Evolutionary conservation across 441 rosid genomes (phyloP).

Genomic region (Rhodomyrtus psidioides): DNA sequence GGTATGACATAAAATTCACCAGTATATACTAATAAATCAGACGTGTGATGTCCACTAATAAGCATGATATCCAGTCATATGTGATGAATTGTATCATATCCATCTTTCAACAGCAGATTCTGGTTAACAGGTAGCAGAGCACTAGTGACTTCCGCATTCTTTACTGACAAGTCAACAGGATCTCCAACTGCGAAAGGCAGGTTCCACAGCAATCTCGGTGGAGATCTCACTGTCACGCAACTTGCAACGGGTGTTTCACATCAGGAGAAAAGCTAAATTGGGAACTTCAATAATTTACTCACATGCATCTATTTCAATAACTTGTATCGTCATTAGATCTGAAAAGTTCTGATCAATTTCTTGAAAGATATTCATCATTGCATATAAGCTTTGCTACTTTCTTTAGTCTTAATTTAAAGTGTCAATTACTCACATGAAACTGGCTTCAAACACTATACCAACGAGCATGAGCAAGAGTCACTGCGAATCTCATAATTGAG

Average conservation of each 20-base stretch:
- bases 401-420: not conserved
- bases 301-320: not conserved
- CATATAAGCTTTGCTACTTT: not conserved
- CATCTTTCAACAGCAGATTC: not conserved
- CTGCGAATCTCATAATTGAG: not conserved
- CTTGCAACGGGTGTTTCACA: not conserved
- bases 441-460: not conserved
- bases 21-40: not conserved
- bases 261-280: not conserved
- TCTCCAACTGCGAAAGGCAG: not conserved
- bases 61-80: not conserved
- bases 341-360: not conserved
- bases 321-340: not conserved
- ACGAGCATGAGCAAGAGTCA: not conserved
- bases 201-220: not conserved
- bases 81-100: not conserved
- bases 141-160: not conserved
- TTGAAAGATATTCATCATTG: not conserved
- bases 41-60: not conserved
- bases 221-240: not conserved
- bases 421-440: not conserved
- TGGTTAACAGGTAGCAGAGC: not conserved
- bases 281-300: not conserved
- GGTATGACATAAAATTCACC: not conserved
- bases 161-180: not conserved